phyloP scores from a whole-genome alignment of 2,329 filamentous ascomycete genomes.

The Uncinocarpus reesii region DNA sequence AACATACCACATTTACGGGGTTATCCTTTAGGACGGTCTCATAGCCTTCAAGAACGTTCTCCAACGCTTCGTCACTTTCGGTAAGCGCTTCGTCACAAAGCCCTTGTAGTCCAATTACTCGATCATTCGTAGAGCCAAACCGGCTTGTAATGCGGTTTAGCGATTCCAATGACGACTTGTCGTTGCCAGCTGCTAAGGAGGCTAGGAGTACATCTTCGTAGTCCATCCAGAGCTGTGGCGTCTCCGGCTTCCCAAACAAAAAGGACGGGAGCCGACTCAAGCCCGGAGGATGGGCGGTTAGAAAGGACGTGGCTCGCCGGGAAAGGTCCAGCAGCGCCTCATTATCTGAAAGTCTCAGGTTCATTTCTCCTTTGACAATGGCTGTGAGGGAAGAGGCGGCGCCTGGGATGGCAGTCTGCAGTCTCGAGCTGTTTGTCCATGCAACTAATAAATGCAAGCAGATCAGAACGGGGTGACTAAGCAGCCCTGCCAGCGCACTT shows the following conservation, averaged over 20 bases:
- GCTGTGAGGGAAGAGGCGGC: neutral
- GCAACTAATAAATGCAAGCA: no score
- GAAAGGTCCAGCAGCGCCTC: slow-evolving; percentile 27
- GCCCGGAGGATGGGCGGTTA: slow-evolving; percentile 42
- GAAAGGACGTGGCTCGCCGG: slow-evolving; percentile 35
- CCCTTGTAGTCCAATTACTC: slow-evolving; percentile 71
- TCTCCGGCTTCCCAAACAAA: slow-evolving; percentile 49
- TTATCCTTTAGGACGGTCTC: slow-evolving; percentile 63
- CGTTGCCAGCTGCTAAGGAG: slow-evolving; percentile 74
- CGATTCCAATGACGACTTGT: slow-evolving; percentile 62
- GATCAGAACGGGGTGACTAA: no score
- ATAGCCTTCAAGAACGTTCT: slow-evolving; percentile 64
- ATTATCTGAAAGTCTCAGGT: neutral
- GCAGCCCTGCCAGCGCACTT: no score
- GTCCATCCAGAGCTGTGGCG: slow-evolving; percentile 68
- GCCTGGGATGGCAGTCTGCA: no score
- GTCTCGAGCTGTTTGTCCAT: no score
- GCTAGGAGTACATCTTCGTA: slow-evolving; percentile 81
- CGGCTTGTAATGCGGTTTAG: slow-evolving; percentile 65
- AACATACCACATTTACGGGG: slow-evolving; percentile 62
- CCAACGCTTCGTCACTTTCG: slow-evolving; percentile 52
- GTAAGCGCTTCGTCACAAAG: slow-evolving; percentile 77
- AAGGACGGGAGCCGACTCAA: slow-evolving; percentile 43
- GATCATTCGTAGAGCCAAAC: slow-evolving; percentile 76
- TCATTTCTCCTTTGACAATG: neutral